Percentiles rank a stretch among this genome's conserved stretches.
Conservation (phyloP, 73 alveolate genomes). For the Paramecium biaurelia region DNA sequence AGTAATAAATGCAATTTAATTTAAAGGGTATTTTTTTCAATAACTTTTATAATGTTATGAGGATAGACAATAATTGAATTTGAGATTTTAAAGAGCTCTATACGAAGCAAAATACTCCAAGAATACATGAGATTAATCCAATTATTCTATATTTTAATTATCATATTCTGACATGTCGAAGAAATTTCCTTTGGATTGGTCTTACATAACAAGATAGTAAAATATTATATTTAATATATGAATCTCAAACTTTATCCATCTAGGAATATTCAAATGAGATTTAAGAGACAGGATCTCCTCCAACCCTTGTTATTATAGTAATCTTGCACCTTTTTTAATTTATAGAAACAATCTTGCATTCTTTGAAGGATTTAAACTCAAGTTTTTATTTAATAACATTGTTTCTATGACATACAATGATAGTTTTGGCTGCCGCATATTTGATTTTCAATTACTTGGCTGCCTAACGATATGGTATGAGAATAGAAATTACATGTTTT, state of each 20-base stretch:
- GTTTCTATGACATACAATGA: neutral
- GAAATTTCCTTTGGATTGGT: neutral
- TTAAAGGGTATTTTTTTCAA: neutral
- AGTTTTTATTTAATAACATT: neutral
- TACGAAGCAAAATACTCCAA: neutral
- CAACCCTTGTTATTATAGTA: neutral
- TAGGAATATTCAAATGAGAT: neutral
- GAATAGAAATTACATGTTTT: neutral
- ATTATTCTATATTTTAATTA: no score
- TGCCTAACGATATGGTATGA: neutral
- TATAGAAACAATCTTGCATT: neutral
- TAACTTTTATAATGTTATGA: neutral
- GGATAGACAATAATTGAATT: neutral
- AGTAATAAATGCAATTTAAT: neutral
- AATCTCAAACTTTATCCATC: neutral
- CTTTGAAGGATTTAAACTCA: neutral
- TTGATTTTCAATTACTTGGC: neutral
- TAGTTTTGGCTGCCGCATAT: neutral
- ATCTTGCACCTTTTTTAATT: neutral
- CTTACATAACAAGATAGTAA: neutral
- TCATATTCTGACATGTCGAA: neutral
- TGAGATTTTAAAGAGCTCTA: neutral
- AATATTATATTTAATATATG: neutral
- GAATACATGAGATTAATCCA: neutral
- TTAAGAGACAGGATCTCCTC: neutral